Evolutionary conservation across 257 asterid genomes (phyloP).

Genomic region (Catharanthus roseus): DNA sequence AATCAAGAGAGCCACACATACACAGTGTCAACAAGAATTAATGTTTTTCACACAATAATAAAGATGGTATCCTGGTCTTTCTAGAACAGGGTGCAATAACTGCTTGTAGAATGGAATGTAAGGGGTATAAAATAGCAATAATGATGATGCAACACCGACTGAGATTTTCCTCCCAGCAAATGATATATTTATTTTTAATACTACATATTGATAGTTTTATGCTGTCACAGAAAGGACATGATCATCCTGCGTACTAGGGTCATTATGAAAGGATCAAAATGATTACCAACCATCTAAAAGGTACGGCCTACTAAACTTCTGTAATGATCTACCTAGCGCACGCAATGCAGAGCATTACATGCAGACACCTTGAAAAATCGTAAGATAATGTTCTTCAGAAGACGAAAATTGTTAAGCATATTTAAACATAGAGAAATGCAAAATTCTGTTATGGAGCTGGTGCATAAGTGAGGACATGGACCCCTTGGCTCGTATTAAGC

Average conservation of each 20-base stretch:
- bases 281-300: neutral
- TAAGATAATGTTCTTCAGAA: neutral
- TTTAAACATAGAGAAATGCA: too few species aligned
- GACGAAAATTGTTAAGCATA: neutral
- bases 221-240: too few species aligned
- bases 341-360: neutral
- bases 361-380: neutral
- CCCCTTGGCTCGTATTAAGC: too few species aligned
- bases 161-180: neutral
- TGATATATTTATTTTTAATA: too few species aligned
- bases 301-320: neutral
- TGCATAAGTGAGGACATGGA: too few species aligned
- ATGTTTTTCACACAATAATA: neutral
- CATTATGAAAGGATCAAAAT: neutral
- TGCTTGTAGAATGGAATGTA: neutral
- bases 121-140: neutral
- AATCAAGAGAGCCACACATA: neutral
- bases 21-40: neutral
- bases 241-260: too few species aligned
- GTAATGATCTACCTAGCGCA: neutral
- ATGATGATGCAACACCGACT: neutral
- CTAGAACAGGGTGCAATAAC: neutral
- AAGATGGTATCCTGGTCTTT: neutral
- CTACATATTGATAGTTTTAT: too few species aligned
- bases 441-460: too few species aligned